Percentiles rank a stretch among this genome's conserved stretches.
These are phyloP conservation scores for Coemansia sp. DNA, from an alignment of 192 early-diverging fungal species.

Conservation along the genomic window DNA sequence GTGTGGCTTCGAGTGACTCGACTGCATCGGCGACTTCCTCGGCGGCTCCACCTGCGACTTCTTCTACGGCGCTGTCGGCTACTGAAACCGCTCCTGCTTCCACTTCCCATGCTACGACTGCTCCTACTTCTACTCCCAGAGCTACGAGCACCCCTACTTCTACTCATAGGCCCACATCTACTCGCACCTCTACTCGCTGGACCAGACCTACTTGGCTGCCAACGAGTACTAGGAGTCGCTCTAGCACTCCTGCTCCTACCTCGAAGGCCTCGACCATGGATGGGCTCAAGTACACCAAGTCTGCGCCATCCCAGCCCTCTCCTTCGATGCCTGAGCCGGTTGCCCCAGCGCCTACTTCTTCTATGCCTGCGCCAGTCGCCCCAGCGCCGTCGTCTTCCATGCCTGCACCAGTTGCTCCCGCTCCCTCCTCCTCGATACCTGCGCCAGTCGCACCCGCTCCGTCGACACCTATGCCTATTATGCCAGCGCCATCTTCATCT, in stretches of 20 bases:
- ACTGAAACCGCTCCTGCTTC: not conserved
- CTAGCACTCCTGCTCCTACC: too few species aligned
- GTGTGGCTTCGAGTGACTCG: not conserved
- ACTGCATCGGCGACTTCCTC: not conserved
- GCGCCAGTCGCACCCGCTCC: slow-evolving; percentile 3
- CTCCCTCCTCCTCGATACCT: not conserved
- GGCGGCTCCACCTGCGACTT: not conserved
- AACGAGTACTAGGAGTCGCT: too few species aligned
- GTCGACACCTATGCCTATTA: not conserved
- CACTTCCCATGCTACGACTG: not conserved
- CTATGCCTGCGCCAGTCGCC: not conserved
- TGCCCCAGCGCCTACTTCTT: not conserved
- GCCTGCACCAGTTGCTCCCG: not conserved
- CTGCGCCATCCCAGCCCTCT: not conserved
- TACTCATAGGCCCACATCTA: too few species aligned
- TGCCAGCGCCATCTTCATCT: slow-evolving; percentile 4
- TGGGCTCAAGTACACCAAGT: slow-evolving; percentile 18
- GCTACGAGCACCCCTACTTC: too few species aligned
- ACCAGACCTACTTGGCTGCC: too few species aligned
- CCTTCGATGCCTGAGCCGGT: slow-evolving; percentile 7
- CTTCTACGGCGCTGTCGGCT: not conserved
- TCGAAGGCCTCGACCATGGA: not conserved
- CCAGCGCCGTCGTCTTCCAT: not conserved
- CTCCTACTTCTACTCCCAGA: not conserved
- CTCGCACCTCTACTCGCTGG: too few species aligned